Conservation (phyloP, 2,329 filamentous ascomycete genomes). For the Penicillium sp. region DNA sequence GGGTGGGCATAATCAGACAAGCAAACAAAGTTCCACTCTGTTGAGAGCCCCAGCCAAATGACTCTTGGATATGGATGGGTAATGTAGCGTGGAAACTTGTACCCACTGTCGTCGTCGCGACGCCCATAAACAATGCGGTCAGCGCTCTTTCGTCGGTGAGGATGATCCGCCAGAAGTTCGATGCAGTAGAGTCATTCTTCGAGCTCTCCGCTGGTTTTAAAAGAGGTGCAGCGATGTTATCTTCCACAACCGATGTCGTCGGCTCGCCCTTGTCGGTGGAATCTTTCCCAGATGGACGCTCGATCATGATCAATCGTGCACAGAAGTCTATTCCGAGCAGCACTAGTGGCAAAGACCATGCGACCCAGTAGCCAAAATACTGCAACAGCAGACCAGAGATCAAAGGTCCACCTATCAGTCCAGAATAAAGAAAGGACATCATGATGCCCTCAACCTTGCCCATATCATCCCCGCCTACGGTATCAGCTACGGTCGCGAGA, state of each 20-base stretch:
- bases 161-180: conserved; percentile 39
- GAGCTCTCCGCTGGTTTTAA: background rate
- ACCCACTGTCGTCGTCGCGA: too few species aligned
- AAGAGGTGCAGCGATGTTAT: too few species aligned
- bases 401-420: conserved; percentile 27
- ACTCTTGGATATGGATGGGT: conserved; percentile 49
- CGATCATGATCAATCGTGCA: conserved; percentile 20
- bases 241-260: too few species aligned
- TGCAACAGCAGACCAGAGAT: conserved; percentile 26
- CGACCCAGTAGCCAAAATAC: conserved; percentile 28
- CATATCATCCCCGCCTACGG: conserved; percentile 21
- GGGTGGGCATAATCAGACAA: conserved; percentile 51
- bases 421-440: conserved; percentile 24
- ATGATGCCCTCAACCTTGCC: conserved; percentile 25
- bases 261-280: too few species aligned
- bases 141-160: conserved; percentile 44
- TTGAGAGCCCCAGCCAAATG: conserved; percentile 52
- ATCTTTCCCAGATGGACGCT: conserved; percentile 4
- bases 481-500: conserved; percentile 27
- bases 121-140: too few species aligned
- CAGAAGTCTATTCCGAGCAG: conserved; percentile 27
- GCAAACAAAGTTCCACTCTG: conserved; percentile 54
- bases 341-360: conserved; percentile 26
- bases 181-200: too few species aligned
- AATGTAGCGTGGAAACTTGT: conserved; percentile 52